Percentiles rank a stretch among this genome's conserved stretches.
phyloP scores from a whole-genome alignment of 2,329 filamentous ascomycete species.

The Xylaria sp. region DNA sequence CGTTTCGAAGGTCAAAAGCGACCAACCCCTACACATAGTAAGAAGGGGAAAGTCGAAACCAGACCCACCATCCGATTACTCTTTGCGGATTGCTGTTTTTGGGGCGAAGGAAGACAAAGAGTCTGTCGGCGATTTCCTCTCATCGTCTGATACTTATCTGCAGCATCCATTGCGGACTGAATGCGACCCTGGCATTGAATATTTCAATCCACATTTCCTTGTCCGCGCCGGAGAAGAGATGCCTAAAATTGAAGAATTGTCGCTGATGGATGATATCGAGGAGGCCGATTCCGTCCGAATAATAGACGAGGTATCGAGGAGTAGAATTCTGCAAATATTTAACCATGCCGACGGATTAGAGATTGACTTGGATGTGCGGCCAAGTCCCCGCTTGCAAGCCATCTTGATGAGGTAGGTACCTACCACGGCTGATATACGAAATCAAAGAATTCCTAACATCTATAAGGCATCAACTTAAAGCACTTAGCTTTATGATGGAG shows the following conservation, averaged over 20 bases:
- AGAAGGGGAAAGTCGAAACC: not conserved
- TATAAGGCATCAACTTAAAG: slow-evolving; percentile 26
- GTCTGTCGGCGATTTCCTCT: not conserved
- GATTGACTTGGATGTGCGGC: not conserved
- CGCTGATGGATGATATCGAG: not conserved
- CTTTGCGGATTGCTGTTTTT: slow-evolving; percentile 1
- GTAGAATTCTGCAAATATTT: slow-evolving; percentile 5
- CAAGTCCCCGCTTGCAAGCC: slow-evolving; percentile 3
- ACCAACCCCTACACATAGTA: not conserved
- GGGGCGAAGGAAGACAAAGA: not conserved
- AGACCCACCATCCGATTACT: not conserved
- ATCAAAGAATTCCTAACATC: not conserved
- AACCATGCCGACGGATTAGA: not conserved
- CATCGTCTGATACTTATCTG: slow-evolving; percentile 4
- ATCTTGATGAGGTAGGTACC: not conserved
- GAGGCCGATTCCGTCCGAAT: no score
- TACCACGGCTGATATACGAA: not conserved
- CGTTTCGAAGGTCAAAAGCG: not conserved
- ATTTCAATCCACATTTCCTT: slow-evolving; percentile 28
- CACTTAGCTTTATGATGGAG: slow-evolving; percentile 25
- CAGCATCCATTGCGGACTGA: slow-evolving; percentile 23
- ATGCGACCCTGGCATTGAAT: not conserved
- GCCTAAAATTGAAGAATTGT: slow-evolving; percentile 7
- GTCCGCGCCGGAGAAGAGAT: slow-evolving; percentile 10
- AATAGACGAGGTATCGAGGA: not conserved